Evolutionary conservation across 1,139 yeast genomes (phyloP), one percentile per base, ranked within the genome.

Genomic region (Blastobotrys malaysiensis): DNA sequence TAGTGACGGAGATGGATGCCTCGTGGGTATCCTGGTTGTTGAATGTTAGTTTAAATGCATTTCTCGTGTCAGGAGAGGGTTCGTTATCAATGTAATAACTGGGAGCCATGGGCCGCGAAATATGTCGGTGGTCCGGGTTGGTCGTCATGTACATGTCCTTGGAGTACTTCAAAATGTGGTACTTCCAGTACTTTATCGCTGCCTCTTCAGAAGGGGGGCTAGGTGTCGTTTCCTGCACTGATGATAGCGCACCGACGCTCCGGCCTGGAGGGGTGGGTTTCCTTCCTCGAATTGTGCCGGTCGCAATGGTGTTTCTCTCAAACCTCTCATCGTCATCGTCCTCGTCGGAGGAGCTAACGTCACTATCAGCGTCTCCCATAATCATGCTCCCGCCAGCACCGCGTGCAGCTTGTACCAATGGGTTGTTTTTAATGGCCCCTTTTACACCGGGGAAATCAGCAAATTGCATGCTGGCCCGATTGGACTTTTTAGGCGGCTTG

Each of bases 71-170:
- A 26, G 13, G 13, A 11, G 39, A 31, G 16, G 39, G 39, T 11
- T 13, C 39, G 16, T 13, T 39, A 39, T 61, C 64, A 18, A 66
- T 64, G 43, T 65, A 66, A 51, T 62, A 65, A 21, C 66, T 63
- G 1, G 69, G 68, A 1, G 65, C 69, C 13, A 58, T 60, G 2
- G 62, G 65, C 31, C 63, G 56, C 21, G 57, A 50, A 22, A 64
- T 31, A 53, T 66, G 68, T 24, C 55, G 57, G 9, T 62, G 51
- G 52, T 65, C 69, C 1, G 69, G 69, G 47, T 63, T 65, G 11
- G 69, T 66, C 2, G 68, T 64, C 57, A 66, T 48, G 51, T 66
- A 66, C 45, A 65, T 51, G 52, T 66, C 69, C 49, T 63, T 63
- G 44, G 66, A 58, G 52, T 63, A 65, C 51, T 66, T 66, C 49